A percentile compares a stretch with the other conserved stretches of the same genome.
phyloP scores from a whole-genome alignment of 2,329 filamentous ascomycete species.

The Phaeosphaeriaceae sp. region DNA sequence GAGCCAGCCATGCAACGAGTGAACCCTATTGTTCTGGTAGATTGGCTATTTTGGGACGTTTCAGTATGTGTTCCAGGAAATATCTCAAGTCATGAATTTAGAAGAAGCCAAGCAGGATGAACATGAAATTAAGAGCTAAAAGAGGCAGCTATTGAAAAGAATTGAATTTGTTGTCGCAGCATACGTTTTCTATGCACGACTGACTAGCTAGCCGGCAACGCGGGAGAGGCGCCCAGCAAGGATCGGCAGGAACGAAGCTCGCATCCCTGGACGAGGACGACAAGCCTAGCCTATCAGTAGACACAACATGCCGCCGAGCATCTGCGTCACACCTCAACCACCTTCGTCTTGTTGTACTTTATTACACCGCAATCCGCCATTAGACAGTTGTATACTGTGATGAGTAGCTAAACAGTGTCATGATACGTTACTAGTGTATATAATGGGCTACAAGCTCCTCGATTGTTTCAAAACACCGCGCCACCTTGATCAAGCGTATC shows the following conservation, averaged over 20 bases:
- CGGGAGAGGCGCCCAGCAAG: conserved; percentile 10
- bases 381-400: not conserved
- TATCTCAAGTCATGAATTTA: no score
- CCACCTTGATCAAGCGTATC: not conserved
- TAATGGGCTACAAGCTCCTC: conserved; percentile 1
- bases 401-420: conserved; percentile 4
- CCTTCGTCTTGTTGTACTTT: not conserved
- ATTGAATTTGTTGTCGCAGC: not conserved
- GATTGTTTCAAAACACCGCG: conserved; percentile 3
- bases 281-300: conserved; percentile 5
- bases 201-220: not conserved
- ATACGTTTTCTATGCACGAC: not conserved
- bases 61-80: no score
- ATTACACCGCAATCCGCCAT: not conserved
- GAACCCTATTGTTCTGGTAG: no score
- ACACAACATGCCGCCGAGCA: conserved; percentile 18
- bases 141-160: not conserved
- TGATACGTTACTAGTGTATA: conserved; percentile 7
- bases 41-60: no score
- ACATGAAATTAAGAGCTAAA: no score
- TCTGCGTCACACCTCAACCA: conserved; percentile 1
- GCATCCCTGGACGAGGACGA: conserved; percentile 10
- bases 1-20: no score
- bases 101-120: no score
- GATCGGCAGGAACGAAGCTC: conserved; percentile 21